Evolutionary conservation across 768 basidiomycete genomes (phyloP).

Genomic region (Rhizopogon vulgaris): DNA sequence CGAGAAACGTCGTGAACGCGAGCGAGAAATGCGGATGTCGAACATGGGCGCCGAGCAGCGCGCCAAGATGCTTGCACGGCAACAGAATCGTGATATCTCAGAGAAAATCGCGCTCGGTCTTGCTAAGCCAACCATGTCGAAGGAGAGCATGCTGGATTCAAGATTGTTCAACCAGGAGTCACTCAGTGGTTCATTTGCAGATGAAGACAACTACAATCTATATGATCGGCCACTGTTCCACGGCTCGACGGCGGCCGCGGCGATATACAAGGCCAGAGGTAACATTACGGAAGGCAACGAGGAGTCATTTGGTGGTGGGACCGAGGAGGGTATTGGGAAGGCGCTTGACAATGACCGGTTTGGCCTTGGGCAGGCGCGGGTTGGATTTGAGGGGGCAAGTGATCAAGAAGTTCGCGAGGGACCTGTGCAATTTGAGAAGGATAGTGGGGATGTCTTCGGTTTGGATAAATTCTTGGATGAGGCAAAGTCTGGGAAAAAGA

Average conservation of each 20-base stretch:
- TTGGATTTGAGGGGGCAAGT: constrained; percentile 88
- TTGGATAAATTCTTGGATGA: constrained; percentile 96
- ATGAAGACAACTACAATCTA: constrained; percentile 89
- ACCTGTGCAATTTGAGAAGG: constrained; percentile 98
- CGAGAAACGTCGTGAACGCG: constrained; percentile 90
- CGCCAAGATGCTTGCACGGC: constrained; percentile 90
- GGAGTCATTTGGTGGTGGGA: constrained; percentile 90
- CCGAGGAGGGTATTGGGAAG: constrained; percentile 88
- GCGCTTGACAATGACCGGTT: constrained; percentile 94
- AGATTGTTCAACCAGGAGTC: constrained; percentile 97
- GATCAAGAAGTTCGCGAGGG: constrained; percentile 85
- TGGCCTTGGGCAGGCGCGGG: constrained; percentile 72
- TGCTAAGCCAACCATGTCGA: constrained; percentile 92
- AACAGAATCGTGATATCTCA: constrained; percentile 98
- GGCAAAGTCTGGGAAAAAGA: constrained; percentile 91
- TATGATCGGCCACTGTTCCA: constrained; percentile 96
- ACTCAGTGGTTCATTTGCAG: constrained; percentile 72
- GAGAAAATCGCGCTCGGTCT: constrained; percentile 98
- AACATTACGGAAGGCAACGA: constrained; percentile 82
- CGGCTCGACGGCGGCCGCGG: constrained; percentile 93
- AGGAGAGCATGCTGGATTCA: constrained; percentile 96
- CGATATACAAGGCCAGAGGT: constrained; percentile 96
- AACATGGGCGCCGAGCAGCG: constrained; percentile 98
- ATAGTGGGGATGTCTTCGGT: constrained; percentile 94
- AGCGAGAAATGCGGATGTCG: constrained; percentile 97